Conservation (phyloP, 352 stramenopile species). For the Globisporangium rhizosaccharum region DNA sequence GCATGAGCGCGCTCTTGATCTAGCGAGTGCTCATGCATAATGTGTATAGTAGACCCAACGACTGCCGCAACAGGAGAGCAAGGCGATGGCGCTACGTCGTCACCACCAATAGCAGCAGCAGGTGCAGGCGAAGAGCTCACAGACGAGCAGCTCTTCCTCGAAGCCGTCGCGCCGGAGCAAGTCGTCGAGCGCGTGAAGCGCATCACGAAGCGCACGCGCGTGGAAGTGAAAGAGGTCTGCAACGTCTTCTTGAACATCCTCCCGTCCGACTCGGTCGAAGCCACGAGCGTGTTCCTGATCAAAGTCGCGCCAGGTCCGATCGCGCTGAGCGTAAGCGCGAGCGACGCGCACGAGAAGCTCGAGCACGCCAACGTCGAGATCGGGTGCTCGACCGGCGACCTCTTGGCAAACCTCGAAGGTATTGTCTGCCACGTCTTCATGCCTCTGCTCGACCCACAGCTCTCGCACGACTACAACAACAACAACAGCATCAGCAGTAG, state of each 20-base stretch:
- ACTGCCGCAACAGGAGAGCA: background rate
- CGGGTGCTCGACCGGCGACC: constrained; percentile 81
- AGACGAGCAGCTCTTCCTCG: constrained; percentile 72
- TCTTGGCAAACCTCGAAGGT: constrained; percentile 79
- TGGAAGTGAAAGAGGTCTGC: constrained; percentile 49
- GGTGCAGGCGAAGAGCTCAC: constrained; percentile 25
- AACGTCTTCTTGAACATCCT: constrained; percentile 68
- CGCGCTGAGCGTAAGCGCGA: constrained; percentile 23
- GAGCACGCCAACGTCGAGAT: constrained; percentile 75
- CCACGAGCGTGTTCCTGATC: constrained; percentile 73
- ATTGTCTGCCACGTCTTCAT: constrained; percentile 89
- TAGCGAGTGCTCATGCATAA: background rate
- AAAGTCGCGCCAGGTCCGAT: constrained; percentile 58
- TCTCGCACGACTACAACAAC: constrained; percentile 29
- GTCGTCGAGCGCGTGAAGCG: constrained; percentile 36
- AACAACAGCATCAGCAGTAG: background rate
- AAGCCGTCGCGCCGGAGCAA: constrained; percentile 23
- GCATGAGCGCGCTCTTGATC: background rate
- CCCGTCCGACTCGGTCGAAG: constrained; percentile 50
- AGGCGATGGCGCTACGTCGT: background rate
- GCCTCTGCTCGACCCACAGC: constrained; percentile 72
- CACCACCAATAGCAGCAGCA: background rate
- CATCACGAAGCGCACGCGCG: constrained; percentile 40
- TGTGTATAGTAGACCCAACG: background rate
- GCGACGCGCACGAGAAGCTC: constrained; percentile 39